Evolutionary conservation across 495 filamentous ascomycete species (phyloP).

Genomic region (Aspergillus sclerotioniger): DNA sequence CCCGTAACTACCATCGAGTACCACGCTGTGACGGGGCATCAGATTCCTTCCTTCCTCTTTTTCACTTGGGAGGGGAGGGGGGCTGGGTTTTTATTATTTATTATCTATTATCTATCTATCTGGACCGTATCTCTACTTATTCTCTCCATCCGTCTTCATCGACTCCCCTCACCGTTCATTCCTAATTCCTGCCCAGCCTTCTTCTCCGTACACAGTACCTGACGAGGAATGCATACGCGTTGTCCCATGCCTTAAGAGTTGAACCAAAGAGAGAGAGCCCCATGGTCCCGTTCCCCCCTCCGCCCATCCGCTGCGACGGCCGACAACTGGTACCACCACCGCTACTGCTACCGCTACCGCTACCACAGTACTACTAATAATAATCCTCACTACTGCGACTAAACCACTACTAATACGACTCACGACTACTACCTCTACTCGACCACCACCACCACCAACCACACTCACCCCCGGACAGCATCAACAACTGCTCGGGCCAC

Average conservation of each 20-base stretch:
- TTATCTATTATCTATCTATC: too few species aligned
- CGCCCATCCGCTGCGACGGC: constrained; percentile 10
- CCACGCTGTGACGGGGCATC: too few species aligned
- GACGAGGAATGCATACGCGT: constrained; percentile 40
- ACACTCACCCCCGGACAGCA: too few species aligned
- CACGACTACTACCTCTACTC: constrained; percentile 1
- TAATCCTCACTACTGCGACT: constrained; percentile 15
- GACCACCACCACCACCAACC: constrained; percentile 1
- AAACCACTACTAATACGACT: constrained; percentile 9
- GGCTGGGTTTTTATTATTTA: too few species aligned
- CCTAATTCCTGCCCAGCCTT: not conserved
- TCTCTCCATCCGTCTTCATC: too few species aligned
- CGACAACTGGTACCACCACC: not conserved
- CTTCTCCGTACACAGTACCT: constrained; percentile 19
- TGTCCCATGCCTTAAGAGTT: constrained; percentile 36
- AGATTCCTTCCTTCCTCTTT: too few species aligned
- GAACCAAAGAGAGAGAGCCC: too few species aligned
- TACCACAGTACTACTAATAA: constrained; percentile 14
- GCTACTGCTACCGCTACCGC: constrained; percentile 5
- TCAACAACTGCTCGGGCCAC: constrained; percentile 2
- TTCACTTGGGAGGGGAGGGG: too few species aligned
- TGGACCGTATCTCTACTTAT: too few species aligned
- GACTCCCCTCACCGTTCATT: too few species aligned
- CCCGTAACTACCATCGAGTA: too few species aligned
- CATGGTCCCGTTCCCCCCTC: constrained; percentile 14